Percentiles rank a stretch among this genome's conserved stretches.
phyloP scores from a whole-genome alignment of 2,329 filamentous ascomycete species.

The Anthostomella pinea region DNA sequence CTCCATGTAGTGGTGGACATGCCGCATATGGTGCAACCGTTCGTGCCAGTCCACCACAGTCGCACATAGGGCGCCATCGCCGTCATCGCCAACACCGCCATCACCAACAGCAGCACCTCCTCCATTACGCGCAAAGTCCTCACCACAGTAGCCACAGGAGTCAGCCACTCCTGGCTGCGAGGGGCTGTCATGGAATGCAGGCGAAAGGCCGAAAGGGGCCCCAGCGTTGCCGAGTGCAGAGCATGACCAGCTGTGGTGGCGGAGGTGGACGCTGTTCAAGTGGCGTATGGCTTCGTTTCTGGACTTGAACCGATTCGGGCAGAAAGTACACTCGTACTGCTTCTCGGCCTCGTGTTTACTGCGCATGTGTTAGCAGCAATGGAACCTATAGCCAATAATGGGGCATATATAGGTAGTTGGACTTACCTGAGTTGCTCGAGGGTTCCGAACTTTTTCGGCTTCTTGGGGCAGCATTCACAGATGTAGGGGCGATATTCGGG shows the following conservation, averaged over 20 bases:
- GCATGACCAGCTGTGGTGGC: slow-evolving; percentile 16
- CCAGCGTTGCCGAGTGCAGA: slow-evolving; percentile 4
- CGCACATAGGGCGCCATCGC: not conserved
- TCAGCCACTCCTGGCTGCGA: slow-evolving; percentile 9
- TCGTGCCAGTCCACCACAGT: slow-evolving; percentile 10
- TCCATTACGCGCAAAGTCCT: too few relatives aligned
- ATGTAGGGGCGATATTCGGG: too few relatives aligned
- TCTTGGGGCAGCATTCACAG: slow-evolving; percentile 23
- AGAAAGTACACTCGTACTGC: slow-evolving; percentile 16
- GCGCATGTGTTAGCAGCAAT: not conserved
- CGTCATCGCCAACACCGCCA: slow-evolving; percentile 1
- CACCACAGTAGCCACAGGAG: slow-evolving; percentile 18
- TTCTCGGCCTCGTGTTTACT: slow-evolving; percentile 17
- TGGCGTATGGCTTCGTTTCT: slow-evolving; percentile 20
- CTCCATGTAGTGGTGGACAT: slow-evolving; percentile 15
- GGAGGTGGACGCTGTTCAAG: slow-evolving; percentile 17
- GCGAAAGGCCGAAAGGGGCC: slow-evolving; percentile 6
- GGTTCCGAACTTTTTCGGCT: slow-evolving; percentile 15
- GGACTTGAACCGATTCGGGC: slow-evolving; percentile 17
- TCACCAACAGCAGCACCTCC: too few relatives aligned
- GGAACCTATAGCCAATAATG: too few relatives aligned
- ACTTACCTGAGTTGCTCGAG: slow-evolving; percentile 16
- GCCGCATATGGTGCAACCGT: slow-evolving; percentile 8
- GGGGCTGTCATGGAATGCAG: slow-evolving; percentile 19
- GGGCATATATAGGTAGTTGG: too few relatives aligned